A percentile compares a stretch with the other conserved stretches of the same genome.
Evolutionary conservation across 352 stramenopile species (phyloP).

Genomic region (Nothophytophthora sp.): DNA sequence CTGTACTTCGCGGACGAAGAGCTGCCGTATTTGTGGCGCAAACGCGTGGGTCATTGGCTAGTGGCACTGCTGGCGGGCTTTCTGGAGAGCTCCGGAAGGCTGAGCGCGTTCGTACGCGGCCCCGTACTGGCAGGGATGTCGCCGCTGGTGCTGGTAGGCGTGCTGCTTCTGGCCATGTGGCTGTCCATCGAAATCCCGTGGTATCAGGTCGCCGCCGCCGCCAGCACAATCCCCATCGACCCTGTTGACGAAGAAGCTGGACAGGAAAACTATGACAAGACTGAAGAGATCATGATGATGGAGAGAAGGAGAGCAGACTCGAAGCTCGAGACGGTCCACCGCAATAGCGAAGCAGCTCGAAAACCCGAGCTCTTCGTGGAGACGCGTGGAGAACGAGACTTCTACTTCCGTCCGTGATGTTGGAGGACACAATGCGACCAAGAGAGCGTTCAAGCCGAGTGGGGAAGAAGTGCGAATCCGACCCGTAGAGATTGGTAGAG

Average conservation of each 20-base stretch:
- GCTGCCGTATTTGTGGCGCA: constrained; percentile 42
- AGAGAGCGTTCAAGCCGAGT: constrained; percentile 6
- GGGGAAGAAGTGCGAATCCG: too few species aligned
- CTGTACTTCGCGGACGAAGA: constrained; percentile 53
- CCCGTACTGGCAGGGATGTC: constrained; percentile 27
- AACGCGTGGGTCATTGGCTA: constrained; percentile 41
- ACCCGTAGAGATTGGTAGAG: too few species aligned
- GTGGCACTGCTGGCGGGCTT: constrained; percentile 28
- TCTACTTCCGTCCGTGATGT: constrained; percentile 16
- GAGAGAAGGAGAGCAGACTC: not conserved
- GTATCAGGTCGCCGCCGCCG: constrained; percentile 30
- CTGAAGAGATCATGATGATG: constrained; percentile 1
- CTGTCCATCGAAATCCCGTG: constrained; percentile 46
- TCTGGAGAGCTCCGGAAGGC: constrained; percentile 21
- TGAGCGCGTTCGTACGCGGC: constrained; percentile 20
- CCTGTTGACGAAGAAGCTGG: constrained; percentile 2
- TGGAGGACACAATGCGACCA: too few species aligned
- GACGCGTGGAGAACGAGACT: constrained; percentile 10
- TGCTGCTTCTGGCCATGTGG: constrained; percentile 45
- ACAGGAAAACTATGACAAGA: constrained; percentile 10
- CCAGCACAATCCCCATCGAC: constrained; percentile 2
- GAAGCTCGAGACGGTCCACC: constrained; percentile 1
- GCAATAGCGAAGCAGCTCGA: not conserved
- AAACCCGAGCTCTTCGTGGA: constrained; percentile 19
- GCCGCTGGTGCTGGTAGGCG: constrained; percentile 24